Evolutionary conservation across 176 grass and related monocot genomes (phyloP).

Genomic region (Oryza glaberrima): DNA sequence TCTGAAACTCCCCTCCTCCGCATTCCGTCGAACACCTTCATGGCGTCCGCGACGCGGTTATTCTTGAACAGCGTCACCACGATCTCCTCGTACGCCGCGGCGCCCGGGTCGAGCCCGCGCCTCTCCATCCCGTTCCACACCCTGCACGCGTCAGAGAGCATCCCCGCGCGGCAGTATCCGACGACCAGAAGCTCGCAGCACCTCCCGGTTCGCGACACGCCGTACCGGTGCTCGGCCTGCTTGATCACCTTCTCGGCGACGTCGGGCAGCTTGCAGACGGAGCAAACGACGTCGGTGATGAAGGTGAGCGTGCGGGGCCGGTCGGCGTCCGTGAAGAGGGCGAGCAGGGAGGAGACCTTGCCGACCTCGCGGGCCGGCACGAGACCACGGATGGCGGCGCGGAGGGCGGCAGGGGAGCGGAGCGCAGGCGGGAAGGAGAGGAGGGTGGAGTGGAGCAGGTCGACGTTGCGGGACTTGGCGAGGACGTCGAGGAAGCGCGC

Average conservation of each 20-base stretch:
- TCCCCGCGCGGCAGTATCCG: constrained; percentile 63
- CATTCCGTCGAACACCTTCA: constrained; percentile 70
- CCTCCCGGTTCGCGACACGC: constrained; percentile 44
- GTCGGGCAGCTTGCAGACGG: constrained; percentile 55
- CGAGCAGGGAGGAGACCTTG: constrained; percentile 58
- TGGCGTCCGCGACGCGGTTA: constrained; percentile 64
- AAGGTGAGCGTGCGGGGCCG: constrained; percentile 45
- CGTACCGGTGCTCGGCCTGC: constrained; percentile 55
- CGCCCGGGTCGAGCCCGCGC: constrained; percentile 53
- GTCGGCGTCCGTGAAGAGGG: constrained; percentile 45
- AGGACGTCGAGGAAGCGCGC: constrained; percentile 64
- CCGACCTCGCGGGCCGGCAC: constrained; percentile 58
- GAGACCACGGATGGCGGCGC: constrained; percentile 51
- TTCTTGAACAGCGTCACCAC: constrained; percentile 77
- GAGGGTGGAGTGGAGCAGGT: constrained; percentile 62
- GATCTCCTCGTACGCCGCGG: constrained; percentile 62
- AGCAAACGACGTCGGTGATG: constrained; percentile 56
- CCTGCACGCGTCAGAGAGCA: constrained; percentile 60
- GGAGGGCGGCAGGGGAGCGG: constrained; percentile 50
- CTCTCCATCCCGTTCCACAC: constrained; percentile 73
- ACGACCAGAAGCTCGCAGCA: constrained; percentile 61
- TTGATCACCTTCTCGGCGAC: constrained; percentile 65
- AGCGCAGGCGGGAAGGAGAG: constrained; percentile 40
- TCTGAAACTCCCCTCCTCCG: constrained; percentile 38
- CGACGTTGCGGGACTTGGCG: constrained; percentile 63